phyloP scores from a whole-genome alignment of 177 flowering plant genomes.

The Tripterygium wilfordii region DNA sequence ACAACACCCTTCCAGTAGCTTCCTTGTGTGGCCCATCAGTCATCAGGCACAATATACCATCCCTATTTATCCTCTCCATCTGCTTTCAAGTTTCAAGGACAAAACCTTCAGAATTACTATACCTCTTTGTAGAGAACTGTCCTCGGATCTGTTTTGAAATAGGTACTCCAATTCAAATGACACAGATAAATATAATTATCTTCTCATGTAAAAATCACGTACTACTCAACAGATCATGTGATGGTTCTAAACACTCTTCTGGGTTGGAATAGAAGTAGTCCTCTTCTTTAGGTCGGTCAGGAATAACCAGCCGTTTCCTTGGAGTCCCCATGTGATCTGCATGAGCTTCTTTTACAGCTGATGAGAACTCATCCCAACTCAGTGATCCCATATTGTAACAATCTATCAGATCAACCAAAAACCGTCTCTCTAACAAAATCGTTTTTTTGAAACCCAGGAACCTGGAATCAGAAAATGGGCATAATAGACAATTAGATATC shows the following conservation, averaged over 20 bases:
- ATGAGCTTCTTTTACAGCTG: conserved; percentile 41
- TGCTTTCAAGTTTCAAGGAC: no score
- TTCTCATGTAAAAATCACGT: conserved; percentile 15
- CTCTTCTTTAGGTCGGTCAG: conserved; percentile 64
- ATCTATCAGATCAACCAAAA: background rate
- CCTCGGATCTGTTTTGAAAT: conserved; percentile 6
- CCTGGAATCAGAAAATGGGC: conserved; percentile 33
- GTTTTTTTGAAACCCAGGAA: conserved; percentile 6
- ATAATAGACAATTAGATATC: no score
- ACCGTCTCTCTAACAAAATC: background rate
- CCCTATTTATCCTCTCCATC: no score
- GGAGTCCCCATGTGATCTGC: conserved; percentile 45
- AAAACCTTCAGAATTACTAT: conserved; percentile 2
- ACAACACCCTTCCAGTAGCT: no score
- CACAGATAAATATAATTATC: conserved; percentile 1
- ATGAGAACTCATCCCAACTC: conserved; percentile 51
- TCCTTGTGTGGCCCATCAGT: no score
- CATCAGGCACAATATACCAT: no score
- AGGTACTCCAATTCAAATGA: background rate
- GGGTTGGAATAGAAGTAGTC: conserved; percentile 73
- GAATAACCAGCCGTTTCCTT: conserved; percentile 34
- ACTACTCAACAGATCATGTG: background rate
- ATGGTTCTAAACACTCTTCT: conserved; percentile 1
- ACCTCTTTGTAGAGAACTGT: conserved; percentile 6
- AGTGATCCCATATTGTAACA: conserved; percentile 26